These are phyloP conservation scores for Penicillium verhagenii DNA, from an alignment of 495 filamentous ascomycete genomes.

Conservation along the genomic window DNA sequence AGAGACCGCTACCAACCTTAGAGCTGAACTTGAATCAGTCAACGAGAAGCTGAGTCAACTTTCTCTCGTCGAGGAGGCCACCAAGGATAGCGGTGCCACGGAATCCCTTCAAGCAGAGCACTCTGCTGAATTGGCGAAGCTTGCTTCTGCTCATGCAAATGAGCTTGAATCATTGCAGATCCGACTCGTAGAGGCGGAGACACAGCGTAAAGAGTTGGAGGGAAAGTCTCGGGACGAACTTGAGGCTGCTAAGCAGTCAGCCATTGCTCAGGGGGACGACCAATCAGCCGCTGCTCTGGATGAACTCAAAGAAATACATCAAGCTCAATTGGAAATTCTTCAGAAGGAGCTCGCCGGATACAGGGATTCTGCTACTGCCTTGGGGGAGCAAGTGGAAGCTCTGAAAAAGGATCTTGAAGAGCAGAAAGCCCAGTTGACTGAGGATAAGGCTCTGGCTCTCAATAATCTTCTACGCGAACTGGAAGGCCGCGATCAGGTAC, in stretches of 20 bases:
- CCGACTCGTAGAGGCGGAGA: conserved; percentile 41
- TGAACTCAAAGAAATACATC: conserved; percentile 39
- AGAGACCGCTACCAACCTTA: conserved; percentile 37
- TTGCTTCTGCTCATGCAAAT: conserved; percentile 36
- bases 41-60: conserved; percentile 41
- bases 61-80: conserved; percentile 25
- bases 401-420: conserved; percentile 40
- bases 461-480: conserved; percentile 39
- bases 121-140: conserved; percentile 36
- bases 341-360: conserved; percentile 38
- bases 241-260: conserved; percentile 40
- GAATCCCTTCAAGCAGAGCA: conserved; percentile 39
- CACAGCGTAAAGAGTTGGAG: conserved; percentile 40
- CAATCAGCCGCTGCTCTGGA: conserved; percentile 36
- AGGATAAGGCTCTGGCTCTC: conserved; percentile 41
- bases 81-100: conserved; percentile 24
- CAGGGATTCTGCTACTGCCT: conserved; percentile 34
- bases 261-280: conserved; percentile 36
- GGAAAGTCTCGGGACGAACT: conserved; percentile 41
- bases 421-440: conserved; percentile 34
- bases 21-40: conserved; percentile 38
- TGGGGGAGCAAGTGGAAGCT: conserved; percentile 39
- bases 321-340: conserved; percentile 37
- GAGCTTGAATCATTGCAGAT: conserved; percentile 36
- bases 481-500: conserved; percentile 42